A percentile compares a stretch with the other conserved stretches of the same genome.
Conservation (phyloP, 495 filamentous ascomycete genomes). For the Tuber indicum region DNA sequence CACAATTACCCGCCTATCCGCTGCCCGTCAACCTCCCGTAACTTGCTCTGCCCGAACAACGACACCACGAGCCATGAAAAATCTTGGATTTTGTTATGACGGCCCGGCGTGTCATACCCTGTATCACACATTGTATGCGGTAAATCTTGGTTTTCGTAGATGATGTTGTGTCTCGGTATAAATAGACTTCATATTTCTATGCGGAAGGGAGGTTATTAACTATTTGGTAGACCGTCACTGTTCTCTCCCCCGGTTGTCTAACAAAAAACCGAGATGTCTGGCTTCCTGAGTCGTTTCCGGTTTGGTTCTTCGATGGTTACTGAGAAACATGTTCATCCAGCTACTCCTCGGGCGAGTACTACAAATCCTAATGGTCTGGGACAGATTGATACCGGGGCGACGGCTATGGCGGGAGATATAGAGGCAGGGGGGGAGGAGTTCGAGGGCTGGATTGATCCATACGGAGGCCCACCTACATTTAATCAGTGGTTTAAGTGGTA, state of each 20-base stretch:
- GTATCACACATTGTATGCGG: background rate
- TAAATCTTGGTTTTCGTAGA: background rate
- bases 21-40: background rate
- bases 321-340: conserved; percentile 3
- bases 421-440: conserved; percentile 22
- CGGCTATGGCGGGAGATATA: conserved; percentile 5
- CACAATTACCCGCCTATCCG: too few relatives aligned
- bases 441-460: conserved; percentile 38
- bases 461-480: conserved; percentile 36
- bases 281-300: conserved; percentile 13
- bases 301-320: conserved; percentile 8
- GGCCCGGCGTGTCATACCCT: background rate
- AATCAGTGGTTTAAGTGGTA: conserved; percentile 38
- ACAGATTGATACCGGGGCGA: conserved; percentile 7
- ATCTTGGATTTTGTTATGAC: conserved; percentile 4
- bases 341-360: conserved; percentile 16
- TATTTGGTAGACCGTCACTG: conserved; percentile 1
- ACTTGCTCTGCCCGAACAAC: background rate
- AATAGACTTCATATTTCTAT: conserved; percentile 6
- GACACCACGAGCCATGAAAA: background rate
- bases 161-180: background rate
- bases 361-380: conserved; percentile 15
- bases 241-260: background rate
- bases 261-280: conserved; percentile 10
- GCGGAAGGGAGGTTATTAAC: background rate